phyloP scores from a whole-genome alignment of 805 yeast genomes.

The Monosporozyma servazzii region DNA sequence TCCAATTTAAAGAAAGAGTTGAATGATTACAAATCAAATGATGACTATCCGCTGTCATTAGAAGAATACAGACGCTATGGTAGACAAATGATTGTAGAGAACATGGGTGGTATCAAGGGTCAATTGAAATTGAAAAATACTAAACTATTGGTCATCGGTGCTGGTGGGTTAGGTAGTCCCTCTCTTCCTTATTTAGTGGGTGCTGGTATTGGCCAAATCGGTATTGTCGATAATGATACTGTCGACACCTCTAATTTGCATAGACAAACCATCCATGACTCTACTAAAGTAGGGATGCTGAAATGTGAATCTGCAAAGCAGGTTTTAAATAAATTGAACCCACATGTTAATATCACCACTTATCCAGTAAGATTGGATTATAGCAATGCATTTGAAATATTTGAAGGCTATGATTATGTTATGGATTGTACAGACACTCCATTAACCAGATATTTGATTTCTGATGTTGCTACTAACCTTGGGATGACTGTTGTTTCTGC shows the following conservation, averaged over 20 bases:
- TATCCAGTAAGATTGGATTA: constrained; percentile 44
- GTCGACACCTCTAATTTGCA: constrained; percentile 85
- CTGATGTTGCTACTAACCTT: constrained; percentile 67
- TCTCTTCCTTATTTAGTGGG: constrained; percentile 77
- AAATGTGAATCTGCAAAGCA: constrained; percentile 75
- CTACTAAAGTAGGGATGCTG: constrained; percentile 52
- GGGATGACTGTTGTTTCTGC: constrained; percentile 79
- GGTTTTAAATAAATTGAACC: constrained; percentile 51
- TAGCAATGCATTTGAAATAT: constrained; percentile 53
- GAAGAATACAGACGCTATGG: constrained; percentile 84
- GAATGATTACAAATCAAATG: background rate
- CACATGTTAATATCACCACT: constrained; percentile 47
- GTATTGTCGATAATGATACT: constrained; percentile 77
- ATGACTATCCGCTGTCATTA: constrained; percentile 27
- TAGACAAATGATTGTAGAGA: constrained; percentile 89
- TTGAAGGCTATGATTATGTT: constrained; percentile 60
- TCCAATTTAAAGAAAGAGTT: constrained; percentile 14
- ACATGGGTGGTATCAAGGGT: constrained; percentile 43
- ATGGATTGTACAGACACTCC: constrained; percentile 96
- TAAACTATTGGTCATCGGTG: constrained; percentile 74
- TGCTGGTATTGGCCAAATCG: constrained; percentile 78
- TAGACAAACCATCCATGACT: constrained; percentile 75
- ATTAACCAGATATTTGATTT: constrained; percentile 71
- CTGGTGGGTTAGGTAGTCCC: constrained; percentile 96
- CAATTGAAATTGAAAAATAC: constrained; percentile 54